Percentiles rank a stretch among this genome's conserved stretches.
Conservation (phyloP, 495 filamentous ascomycete species). For the Neurospora sp. region DNA sequence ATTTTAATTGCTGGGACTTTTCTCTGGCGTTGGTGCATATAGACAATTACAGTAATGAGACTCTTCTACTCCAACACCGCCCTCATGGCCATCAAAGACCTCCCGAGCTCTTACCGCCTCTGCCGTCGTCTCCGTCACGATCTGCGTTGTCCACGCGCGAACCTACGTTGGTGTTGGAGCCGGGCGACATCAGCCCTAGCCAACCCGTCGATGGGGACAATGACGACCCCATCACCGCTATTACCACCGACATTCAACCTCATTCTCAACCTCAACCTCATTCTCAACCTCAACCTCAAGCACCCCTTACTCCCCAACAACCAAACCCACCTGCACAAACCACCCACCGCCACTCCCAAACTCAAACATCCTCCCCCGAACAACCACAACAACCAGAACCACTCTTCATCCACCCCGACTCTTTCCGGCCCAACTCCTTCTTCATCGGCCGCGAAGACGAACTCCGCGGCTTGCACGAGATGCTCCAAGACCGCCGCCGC, state of each 20-base stretch:
- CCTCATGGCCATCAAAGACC: background rate
- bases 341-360: background rate
- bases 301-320: background rate
- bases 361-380: background rate
- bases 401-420: constrained; percentile 60
- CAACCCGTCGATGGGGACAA: background rate
- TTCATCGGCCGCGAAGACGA: constrained; percentile 70
- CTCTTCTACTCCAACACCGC: constrained; percentile 10
- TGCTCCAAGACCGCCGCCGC: constrained; percentile 54
- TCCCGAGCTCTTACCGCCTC: background rate
- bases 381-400: constrained; percentile 8
- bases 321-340: background rate
- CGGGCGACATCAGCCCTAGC: background rate
- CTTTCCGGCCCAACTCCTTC: constrained; percentile 67
- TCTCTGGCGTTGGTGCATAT: constrained; percentile 6
- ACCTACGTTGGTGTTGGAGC: background rate
- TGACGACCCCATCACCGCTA: background rate
- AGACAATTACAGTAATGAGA: constrained; percentile 31
- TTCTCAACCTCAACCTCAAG: background rate
- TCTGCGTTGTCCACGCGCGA: constrained; percentile 1
- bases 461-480: constrained; percentile 54
- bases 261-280: background rate
- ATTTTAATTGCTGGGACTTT: constrained; percentile 18
- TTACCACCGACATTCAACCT: background rate
- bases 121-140: background rate